Percentiles rank a stretch among this genome's conserved stretches.
These are phyloP conservation scores for Waltiozyma sp. DNA, from an alignment of 1,139 yeast species.

Conservation along the genomic window DNA sequence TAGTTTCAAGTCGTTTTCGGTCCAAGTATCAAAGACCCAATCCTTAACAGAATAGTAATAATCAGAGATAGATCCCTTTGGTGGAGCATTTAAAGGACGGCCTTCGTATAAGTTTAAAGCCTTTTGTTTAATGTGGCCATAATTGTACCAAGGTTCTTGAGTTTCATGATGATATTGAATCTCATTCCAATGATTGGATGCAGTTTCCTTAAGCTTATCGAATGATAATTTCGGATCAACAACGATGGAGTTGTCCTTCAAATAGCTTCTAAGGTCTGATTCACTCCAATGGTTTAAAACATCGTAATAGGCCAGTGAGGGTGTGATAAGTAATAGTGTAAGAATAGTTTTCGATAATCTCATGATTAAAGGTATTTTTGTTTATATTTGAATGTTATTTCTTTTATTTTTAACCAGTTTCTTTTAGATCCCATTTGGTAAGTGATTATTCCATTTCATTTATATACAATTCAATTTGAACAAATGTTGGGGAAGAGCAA, in stretches of 20 bases:
- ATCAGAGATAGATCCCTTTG: constrained; percentile 1
- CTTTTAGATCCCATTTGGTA: too few species aligned
- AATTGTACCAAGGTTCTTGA: constrained; percentile 8
- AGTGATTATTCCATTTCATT: not conserved
- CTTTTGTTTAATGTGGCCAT: constrained; percentile 9
- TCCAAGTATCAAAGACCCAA: constrained; percentile 39
- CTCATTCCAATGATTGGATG: constrained; percentile 25
- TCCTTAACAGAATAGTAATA: constrained; percentile 11
- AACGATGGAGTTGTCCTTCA: constrained; percentile 24
- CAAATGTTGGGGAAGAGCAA: too few species aligned
- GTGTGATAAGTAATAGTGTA: constrained; percentile 5
- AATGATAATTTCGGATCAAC: constrained; percentile 17
- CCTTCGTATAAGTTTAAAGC: constrained; percentile 8
- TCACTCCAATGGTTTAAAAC: constrained; percentile 20
- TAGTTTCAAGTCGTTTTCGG: constrained; percentile 29
- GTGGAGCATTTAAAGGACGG: not conserved
- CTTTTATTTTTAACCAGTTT: too few species aligned
- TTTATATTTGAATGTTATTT: too few species aligned
- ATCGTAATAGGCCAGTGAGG: constrained; percentile 7
- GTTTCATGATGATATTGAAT: constrained; percentile 8
- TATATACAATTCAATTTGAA: not conserved
- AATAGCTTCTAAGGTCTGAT: constrained; percentile 23
- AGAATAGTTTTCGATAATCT: constrained; percentile 6
- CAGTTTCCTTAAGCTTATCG: constrained; percentile 26
- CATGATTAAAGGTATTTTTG: constrained; percentile 7